Evolutionary conservation across 1,284 basidiomycete genomes (phyloP).

Genomic region (Marasmius fiardii): DNA sequence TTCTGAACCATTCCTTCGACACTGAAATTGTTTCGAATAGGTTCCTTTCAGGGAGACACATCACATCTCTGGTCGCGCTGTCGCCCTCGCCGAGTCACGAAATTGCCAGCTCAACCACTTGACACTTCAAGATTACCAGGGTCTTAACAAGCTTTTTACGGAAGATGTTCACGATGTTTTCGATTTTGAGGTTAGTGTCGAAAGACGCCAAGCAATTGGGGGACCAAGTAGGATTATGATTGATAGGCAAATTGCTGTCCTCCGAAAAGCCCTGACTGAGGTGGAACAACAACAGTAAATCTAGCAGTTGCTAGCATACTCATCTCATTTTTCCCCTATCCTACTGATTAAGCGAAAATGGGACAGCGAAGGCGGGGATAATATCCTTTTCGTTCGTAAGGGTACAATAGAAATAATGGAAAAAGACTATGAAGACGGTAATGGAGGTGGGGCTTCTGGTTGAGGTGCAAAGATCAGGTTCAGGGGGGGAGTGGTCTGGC

Average conservation of each 20-base stretch:
- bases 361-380: background rate
- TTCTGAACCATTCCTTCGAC: constrained; percentile 1
- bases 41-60: constrained; percentile 98
- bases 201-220: constrained; percentile 89
- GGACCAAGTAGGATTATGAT: constrained; percentile 87
- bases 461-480: constrained; percentile 77
- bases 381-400: background rate
- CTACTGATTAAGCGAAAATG: background rate
- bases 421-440: constrained; percentile 41
- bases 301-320: background rate
- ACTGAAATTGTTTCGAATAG: constrained; percentile 28
- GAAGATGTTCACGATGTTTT: constrained; percentile 84
- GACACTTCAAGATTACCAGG: constrained; percentile 75
- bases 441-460: constrained; percentile 75
- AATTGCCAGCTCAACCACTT: constrained; percentile 82
- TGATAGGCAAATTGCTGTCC: constrained; percentile 76
- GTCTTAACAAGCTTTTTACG: constrained; percentile 74
- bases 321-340: no score
- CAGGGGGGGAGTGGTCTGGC: constrained; percentile 76
- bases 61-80: constrained; percentile 95
- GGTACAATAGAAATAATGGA: background rate
- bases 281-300: background rate
- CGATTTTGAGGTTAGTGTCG: constrained; percentile 94
- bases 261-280: constrained; percentile 40
- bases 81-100: constrained; percentile 87